Evolutionary conservation across 768 basidiomycete species (phyloP).

Genomic region (Tylopilus rubrobrunneus): DNA sequence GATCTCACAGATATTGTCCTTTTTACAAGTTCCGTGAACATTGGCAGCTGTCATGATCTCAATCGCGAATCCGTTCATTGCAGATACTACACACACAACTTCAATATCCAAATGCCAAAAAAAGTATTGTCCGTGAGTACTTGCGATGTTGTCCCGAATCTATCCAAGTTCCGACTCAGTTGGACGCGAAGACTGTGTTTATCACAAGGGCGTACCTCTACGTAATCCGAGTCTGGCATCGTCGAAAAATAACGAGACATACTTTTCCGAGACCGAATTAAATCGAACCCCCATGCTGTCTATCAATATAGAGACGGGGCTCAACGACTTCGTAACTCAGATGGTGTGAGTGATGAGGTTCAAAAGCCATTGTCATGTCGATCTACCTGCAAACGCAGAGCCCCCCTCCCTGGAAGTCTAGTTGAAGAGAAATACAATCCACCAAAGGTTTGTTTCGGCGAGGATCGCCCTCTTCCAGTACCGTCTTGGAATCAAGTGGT

Average conservation of each 20-base stretch:
- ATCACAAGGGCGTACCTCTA: slow-evolving; percentile 52
- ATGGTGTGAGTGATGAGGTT: slow-evolving; percentile 7
- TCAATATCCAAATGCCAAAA: slow-evolving; percentile 20
- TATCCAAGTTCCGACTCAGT: slow-evolving; percentile 25
- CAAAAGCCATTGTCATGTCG: not conserved
- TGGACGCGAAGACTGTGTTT: not conserved
- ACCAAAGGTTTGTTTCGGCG: slow-evolving; percentile 70
- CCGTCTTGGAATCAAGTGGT: slow-evolving; percentile 33
- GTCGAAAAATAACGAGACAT: slow-evolving; percentile 65
- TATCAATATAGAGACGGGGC: slow-evolving; percentile 61
- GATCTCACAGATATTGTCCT: slow-evolving; percentile 12
- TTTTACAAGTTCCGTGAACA: slow-evolving; percentile 21
- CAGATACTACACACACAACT: not conserved
- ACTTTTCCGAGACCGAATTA: slow-evolving; percentile 61
- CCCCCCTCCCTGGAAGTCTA: slow-evolving; percentile 83
- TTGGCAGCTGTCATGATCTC: slow-evolving; percentile 23
- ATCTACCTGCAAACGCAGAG: slow-evolving; percentile 82
- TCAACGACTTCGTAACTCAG: slow-evolving; percentile 73
- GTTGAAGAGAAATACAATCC: slow-evolving; percentile 71
- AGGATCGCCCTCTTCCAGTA: slow-evolving; percentile 71
- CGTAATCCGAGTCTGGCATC: slow-evolving; percentile 81
- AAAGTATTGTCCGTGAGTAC: slow-evolving; percentile 33
- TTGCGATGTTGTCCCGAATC: slow-evolving; percentile 70
- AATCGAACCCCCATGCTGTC: slow-evolving; percentile 66
- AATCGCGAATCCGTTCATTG: slow-evolving; percentile 14